phyloP scores from a whole-genome alignment of 805 yeast genomes.

The Nakazawaea molendinolei region DNA sequence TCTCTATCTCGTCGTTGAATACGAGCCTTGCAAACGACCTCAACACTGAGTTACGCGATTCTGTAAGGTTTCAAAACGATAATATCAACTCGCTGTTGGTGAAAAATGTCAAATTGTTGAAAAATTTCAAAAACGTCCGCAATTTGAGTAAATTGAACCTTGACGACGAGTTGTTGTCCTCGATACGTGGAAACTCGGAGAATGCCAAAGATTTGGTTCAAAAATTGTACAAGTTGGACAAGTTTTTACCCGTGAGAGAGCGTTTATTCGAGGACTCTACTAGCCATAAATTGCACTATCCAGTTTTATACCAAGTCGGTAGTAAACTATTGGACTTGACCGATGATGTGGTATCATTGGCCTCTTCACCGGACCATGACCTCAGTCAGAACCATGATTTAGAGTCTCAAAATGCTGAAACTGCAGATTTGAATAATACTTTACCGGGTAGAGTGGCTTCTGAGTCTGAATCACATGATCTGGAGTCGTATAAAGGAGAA shows the following conservation, averaged over 20 bases:
- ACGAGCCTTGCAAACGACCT: conserved; percentile 22
- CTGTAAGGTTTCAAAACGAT: conserved; percentile 18
- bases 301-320: conserved; percentile 27
- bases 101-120: conserved; percentile 2
- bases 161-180: conserved; percentile 11
- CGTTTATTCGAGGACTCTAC: conserved; percentile 28
- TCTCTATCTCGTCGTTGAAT: conserved; percentile 18
- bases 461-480: too few relatives aligned
- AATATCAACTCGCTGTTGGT: conserved; percentile 14
- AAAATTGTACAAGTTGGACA: conserved; percentile 28
- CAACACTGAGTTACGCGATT: conserved; percentile 19
- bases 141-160: background rate
- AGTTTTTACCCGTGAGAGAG: conserved; percentile 27
- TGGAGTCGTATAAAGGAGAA: too few relatives aligned
- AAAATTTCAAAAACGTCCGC: conserved; percentile 2
- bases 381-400: conserved; percentile 6
- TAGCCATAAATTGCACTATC: conserved; percentile 38
- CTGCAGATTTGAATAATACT: too few relatives aligned
- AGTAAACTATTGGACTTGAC: conserved; percentile 4
- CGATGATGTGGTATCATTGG: conserved; percentile 18
- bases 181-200: conserved; percentile 8
- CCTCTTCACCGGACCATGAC: too few relatives aligned
- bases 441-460: too few relatives aligned
- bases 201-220: conserved; percentile 20
- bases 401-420: conserved; percentile 15